These are phyloP conservation scores for Suillus placidus DNA, from an alignment of 768 basidiomycete species.

Conservation along the genomic window DNA sequence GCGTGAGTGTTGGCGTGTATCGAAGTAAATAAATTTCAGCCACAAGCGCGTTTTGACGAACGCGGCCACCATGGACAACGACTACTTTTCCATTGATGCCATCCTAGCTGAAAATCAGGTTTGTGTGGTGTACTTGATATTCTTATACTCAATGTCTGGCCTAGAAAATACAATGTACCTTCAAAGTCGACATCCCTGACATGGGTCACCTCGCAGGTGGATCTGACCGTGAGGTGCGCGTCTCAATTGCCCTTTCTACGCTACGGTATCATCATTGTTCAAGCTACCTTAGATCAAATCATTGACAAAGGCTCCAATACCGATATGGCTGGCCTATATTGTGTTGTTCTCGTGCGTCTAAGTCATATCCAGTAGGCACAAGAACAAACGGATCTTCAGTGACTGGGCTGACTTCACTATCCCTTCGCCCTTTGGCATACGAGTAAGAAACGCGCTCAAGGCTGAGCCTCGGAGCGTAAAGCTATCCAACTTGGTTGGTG, in stretches of 20 bases:
- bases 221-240: constrained; percentile 75
- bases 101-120: constrained; percentile 94
- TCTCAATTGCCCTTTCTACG: constrained; percentile 8
- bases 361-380: constrained; percentile 5
- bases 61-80: constrained; percentile 67
- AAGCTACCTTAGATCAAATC: constrained; percentile 63
- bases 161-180: constrained; percentile 93
- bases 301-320: constrained; percentile 76
- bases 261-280: constrained; percentile 13
- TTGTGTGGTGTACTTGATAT: constrained; percentile 13
- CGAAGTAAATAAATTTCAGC: constrained; percentile 13
- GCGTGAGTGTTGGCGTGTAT: neutral
- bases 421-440: constrained; percentile 72
- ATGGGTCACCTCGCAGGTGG: constrained; percentile 92
- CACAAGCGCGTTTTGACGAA: constrained; percentile 23
- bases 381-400: constrained; percentile 39
- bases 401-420: constrained; percentile 91
- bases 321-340: constrained; percentile 90
- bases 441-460: constrained; percentile 84
- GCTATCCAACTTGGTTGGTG: constrained; percentile 81
- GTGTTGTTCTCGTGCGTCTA: constrained; percentile 71
- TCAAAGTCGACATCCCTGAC: constrained; percentile 80
- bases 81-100: constrained; percentile 90
- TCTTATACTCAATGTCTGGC: neutral
- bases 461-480: constrained; percentile 88